A percentile compares a stretch with the other conserved stretches of the same genome.
These are phyloP conservation scores for Hymenoscyphus albidus DNA, from an alignment of 2,329 filamentous ascomycete genomes.

Conservation along the genomic window DNA sequence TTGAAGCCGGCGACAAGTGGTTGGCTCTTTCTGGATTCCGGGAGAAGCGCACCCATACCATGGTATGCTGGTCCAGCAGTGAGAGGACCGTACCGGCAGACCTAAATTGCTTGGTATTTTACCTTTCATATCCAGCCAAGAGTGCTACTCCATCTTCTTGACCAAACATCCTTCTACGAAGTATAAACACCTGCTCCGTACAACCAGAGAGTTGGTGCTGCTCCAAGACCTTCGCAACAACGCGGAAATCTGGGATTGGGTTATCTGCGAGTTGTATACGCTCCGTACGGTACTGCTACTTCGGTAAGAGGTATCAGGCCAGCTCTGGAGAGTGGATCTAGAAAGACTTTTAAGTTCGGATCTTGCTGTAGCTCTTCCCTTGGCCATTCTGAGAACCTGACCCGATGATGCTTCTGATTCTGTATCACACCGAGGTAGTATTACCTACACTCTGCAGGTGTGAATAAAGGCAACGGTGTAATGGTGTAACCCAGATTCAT, in stretches of 20 bases:
- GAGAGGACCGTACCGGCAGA: not conserved
- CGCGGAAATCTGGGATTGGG: not conserved
- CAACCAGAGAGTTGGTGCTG: not conserved
- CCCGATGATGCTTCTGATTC: not conserved
- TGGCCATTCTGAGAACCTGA: not conserved
- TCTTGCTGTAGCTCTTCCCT: not conserved
- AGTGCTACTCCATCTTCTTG: not conserved
- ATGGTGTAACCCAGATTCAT: not conserved
- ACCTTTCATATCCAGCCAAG: not conserved
- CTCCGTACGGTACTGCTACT: no score
- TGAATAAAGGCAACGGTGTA: constrained; percentile 1
- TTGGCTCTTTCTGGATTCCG: constrained; percentile 5
- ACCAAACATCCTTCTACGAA: no score
- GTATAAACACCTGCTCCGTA: no score
- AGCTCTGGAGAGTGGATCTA: not conserved
- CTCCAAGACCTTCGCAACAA: not conserved
- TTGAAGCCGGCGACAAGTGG: not conserved
- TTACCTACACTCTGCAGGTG: not conserved
- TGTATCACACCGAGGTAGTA: not conserved
- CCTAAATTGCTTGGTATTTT: not conserved
- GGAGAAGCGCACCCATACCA: not conserved
- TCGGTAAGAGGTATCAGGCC: no score
- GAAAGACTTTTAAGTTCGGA: not conserved
- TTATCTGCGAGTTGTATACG: not conserved
- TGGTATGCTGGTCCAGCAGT: not conserved